These are phyloP conservation scores for Wallacemonas collosoma DNA, from an alignment of 208 protist genomes.

Conservation along the genomic window DNA sequence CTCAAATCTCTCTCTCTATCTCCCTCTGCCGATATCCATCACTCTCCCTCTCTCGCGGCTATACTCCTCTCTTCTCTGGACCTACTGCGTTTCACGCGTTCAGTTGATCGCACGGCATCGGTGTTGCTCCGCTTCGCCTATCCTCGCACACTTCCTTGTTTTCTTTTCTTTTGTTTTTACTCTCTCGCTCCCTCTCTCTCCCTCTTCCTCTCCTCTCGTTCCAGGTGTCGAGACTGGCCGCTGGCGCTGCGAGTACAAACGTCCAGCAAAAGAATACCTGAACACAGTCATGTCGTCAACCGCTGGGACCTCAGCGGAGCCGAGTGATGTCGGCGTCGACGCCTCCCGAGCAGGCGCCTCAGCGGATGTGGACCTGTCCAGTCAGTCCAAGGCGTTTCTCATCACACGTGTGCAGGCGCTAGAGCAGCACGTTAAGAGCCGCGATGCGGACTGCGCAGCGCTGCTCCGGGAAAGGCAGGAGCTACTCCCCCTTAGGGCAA, in stretches of 20 bases:
- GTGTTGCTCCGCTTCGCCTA: too few species aligned
- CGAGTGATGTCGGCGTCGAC: neutral
- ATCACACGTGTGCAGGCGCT: slow-evolving; percentile 54
- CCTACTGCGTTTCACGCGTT: too few species aligned
- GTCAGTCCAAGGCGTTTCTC: slow-evolving; percentile 59
- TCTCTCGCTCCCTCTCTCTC: neutral
- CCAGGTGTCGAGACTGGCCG: neutral
- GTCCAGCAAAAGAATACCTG: neutral
- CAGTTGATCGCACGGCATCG: too few species aligned
- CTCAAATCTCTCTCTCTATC: too few species aligned
- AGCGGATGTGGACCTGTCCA: slow-evolving; percentile 20
- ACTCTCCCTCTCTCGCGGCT: too few species aligned
- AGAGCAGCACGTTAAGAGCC: slow-evolving; percentile 59
- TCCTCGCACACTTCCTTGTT: neutral
- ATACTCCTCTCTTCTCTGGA: too few species aligned
- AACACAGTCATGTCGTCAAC: neutral
- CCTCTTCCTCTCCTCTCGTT: neutral
- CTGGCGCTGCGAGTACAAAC: neutral
- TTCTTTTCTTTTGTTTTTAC: slow-evolving; percentile 18
- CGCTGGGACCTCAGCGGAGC: neutral
- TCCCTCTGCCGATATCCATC: too few species aligned
- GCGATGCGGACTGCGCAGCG: slow-evolving; percentile 57
- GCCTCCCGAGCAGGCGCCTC: neutral
- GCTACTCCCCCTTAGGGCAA: slow-evolving; percentile 41
- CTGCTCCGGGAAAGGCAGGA: slow-evolving; percentile 52